Evolutionary conservation across 169 alveolate genomes (phyloP).

Genomic region (Cyclospora cayetanensis): DNA sequence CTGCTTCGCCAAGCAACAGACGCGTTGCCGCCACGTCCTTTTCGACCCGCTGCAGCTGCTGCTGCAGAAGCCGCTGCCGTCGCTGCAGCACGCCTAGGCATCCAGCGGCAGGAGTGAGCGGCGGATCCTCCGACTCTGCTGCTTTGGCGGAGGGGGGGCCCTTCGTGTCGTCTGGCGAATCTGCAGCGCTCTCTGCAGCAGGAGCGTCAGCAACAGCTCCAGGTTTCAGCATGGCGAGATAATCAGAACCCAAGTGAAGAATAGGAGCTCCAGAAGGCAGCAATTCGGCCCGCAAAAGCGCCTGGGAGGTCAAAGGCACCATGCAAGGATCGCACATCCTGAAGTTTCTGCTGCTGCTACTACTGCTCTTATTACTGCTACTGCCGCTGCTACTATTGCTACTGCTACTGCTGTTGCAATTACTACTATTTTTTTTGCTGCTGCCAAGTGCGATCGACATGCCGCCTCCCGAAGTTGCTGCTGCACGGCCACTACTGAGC

Average conservation of each 20-base stretch:
- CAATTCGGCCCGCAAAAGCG: background rate
- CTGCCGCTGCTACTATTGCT: background rate
- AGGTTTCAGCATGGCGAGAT: background rate
- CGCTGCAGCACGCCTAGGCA: background rate
- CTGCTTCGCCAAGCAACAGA: too few relatives aligned
- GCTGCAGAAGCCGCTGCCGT: slow-evolving; percentile 4
- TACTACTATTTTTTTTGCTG: background rate
- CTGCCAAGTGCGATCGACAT: background rate
- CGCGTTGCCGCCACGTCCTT: too few relatives aligned
- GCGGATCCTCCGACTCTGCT: slow-evolving; percentile 2
- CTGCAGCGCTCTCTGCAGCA: background rate
- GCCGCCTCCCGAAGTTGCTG: background rate
- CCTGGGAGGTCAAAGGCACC: slow-evolving; percentile 25
- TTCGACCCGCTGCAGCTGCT: background rate
- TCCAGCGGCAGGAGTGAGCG: too few relatives aligned
- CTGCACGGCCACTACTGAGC: background rate
- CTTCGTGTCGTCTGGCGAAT: background rate
- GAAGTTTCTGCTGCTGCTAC: background rate
- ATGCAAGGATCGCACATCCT: background rate
- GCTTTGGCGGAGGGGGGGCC: background rate
- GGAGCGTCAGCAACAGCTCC: background rate
- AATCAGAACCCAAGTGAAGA: background rate
- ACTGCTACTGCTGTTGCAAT: background rate
- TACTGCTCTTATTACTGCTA: background rate
- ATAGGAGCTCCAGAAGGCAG: slow-evolving; percentile 24